Evolutionary conservation across 2,329 filamentous ascomycete species (phyloP), one percentile per base, ranked within the genome.

Genomic region (Talaromyces amestolkiae): DNA sequence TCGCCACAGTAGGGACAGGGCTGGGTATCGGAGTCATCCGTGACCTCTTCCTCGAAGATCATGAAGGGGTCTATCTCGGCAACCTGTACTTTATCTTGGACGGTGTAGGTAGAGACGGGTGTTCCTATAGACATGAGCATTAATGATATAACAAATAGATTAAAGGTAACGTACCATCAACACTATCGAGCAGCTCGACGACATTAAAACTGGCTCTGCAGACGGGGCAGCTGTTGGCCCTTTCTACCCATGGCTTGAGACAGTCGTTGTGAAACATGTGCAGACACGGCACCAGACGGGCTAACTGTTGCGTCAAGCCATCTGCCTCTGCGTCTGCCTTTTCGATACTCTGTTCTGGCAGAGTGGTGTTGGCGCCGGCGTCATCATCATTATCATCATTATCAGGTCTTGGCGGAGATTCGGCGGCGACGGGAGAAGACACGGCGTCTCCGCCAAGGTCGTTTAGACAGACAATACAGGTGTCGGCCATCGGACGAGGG

Each of bases 171-270:
- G 13, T 86, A 95, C 92, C 92, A 83, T 92, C 91, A 73, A 93
- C 81, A 70, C 85, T 87, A 74, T 91, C 87, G 77, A 90, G 90
- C 68, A 99, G 88, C 76, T 95, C 88, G 70, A 99, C 93, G 72
- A 90, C 82, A 79, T 98, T 94, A 82, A 99, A 98, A 69, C 86
- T 88, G 72, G 92, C 91, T 71, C 95, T 91, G 80, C 95, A 99
- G 78, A 99, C 97, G 54, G 95, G 95, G 78, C 95, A 99, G 76
- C 93, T 97, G 80, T 98, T 99, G 69, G 95, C 94, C 77, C 96
- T 91, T 79, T 96, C 92, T 54, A 94, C 92, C 95, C 95, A 99
- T 71, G 93, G 92, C 72, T 91, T 90, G 71, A 99, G 85, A 78
- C 95, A 99, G 61, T 90, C 88, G 81, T 99, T 90, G 81, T 99